These are phyloP conservation scores for Monosporozyma siamensis DNA, from an alignment of 805 yeast genomes.

Conservation along the genomic window DNA sequence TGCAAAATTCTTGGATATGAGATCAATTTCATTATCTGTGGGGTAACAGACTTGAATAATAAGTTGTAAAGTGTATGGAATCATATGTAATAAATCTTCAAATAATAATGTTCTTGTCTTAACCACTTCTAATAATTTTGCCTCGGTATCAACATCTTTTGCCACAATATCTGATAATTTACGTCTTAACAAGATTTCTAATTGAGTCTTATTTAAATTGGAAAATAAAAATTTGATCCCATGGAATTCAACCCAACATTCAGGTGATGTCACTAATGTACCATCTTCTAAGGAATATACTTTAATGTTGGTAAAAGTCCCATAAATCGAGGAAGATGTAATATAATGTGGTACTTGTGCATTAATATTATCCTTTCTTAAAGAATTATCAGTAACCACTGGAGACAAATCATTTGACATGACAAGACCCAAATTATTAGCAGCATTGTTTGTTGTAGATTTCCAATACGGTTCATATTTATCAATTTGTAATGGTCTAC, in stretches of 20 bases:
- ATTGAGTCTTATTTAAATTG: slow-evolving; percentile 36
- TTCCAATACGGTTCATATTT: slow-evolving; percentile 91
- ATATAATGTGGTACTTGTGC: slow-evolving; percentile 37
- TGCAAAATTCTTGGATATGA: slow-evolving; percentile 34
- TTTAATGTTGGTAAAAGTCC: slow-evolving; percentile 61
- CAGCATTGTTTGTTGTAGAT: slow-evolving; percentile 53
- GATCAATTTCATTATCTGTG: slow-evolving; percentile 39
- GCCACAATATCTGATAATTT: slow-evolving; percentile 16
- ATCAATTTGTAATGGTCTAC: slow-evolving; percentile 74
- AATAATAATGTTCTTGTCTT: slow-evolving; percentile 47
- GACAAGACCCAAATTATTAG: slow-evolving; percentile 3
- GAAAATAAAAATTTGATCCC: slow-evolving; percentile 54
- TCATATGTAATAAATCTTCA: slow-evolving; percentile 42
- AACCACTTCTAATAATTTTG: slow-evolving; percentile 20
- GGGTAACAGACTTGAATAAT: slow-evolving; percentile 75
- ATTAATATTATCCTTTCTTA: background rate
- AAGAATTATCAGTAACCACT: background rate
- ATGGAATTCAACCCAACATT: slow-evolving; percentile 43
- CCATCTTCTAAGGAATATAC: slow-evolving; percentile 74
- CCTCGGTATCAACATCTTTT: slow-evolving; percentile 18
- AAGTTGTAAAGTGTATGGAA: slow-evolving; percentile 55
- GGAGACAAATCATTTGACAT: background rate
- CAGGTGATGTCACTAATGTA: slow-evolving; percentile 74
- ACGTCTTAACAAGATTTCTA: slow-evolving; percentile 26
- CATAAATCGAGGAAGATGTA: slow-evolving; percentile 83